Conservation (phyloP, 2,329 filamentous ascomycete genomes). For the Nothophoma quercina region DNA sequence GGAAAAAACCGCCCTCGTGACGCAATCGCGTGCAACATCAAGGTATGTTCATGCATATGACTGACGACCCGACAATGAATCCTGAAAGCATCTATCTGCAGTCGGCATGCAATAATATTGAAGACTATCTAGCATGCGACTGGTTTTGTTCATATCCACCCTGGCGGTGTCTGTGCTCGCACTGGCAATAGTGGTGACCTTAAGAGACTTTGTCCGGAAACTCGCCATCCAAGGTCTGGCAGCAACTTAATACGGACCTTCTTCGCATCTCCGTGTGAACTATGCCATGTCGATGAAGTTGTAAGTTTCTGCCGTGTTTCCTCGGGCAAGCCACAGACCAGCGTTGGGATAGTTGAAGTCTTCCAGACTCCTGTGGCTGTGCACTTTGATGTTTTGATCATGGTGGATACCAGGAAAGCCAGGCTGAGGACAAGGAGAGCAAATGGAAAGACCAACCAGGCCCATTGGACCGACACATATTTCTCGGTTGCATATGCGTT, state of each 20-base stretch:
- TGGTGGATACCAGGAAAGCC: conserved; percentile 34
- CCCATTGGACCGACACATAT: conserved; percentile 28
- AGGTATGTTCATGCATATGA: no score
- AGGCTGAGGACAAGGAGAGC: conserved; percentile 28
- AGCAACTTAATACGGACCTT: conserved; percentile 24
- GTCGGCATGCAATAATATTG: no score
- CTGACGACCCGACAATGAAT: no score
- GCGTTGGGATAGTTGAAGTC: conserved; percentile 39
- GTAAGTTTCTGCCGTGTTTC: conserved; percentile 23
- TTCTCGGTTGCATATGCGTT: conserved; percentile 22
- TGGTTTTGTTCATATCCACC: no score
- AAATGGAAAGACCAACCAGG: conserved; percentile 38
- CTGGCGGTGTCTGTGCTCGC: conserved; percentile 1
- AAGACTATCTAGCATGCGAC: no score
- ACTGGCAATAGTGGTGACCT: conserved; percentile 13
- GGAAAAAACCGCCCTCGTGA: no score
- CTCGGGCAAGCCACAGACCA: conserved; percentile 36
- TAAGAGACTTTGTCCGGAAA: conserved; percentile 21
- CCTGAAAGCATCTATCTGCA: no score
- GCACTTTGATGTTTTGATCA: conserved; percentile 29
- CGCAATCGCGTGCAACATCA: no score
- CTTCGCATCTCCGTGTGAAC: not conserved
- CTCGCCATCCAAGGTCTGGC: conserved; percentile 26
- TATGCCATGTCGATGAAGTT: not conserved
- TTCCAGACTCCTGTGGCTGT: conserved; percentile 35